Percentiles rank a stretch among this genome's conserved stretches.
Conservation (phyloP, 2,329 filamentous ascomycete species). For the Cladophialophora bantiana region DNA sequence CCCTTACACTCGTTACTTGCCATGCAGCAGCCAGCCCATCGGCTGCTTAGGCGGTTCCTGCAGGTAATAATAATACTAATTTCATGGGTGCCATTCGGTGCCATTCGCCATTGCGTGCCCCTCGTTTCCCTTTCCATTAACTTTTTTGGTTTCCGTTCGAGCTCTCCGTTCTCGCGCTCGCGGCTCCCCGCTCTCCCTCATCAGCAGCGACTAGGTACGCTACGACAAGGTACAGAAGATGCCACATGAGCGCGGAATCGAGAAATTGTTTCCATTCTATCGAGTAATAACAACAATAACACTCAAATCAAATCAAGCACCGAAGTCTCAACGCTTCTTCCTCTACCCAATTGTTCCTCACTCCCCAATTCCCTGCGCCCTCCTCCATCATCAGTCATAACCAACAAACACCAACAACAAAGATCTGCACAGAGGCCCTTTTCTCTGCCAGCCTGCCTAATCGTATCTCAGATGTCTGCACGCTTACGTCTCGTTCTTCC, state of each 20-base stretch:
- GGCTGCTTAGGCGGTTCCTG: slow-evolving; percentile 3
- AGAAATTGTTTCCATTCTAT: no score
- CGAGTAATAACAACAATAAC: no score
- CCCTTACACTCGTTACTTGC: neutral
- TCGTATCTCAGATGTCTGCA: slow-evolving; percentile 2
- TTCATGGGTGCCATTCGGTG: no score
- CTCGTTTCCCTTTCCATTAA: neutral
- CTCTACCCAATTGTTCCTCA: no score
- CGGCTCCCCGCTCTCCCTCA: neutral
- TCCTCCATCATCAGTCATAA: no score
- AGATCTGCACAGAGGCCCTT: neutral
- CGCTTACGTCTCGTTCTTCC: slow-evolving; percentile 14
- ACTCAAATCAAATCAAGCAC: no score
- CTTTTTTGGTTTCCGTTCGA: neutral
- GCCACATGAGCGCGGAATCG: no score
- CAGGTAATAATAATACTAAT: slow-evolving; percentile 1
- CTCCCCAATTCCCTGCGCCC: no score
- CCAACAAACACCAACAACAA: no score
- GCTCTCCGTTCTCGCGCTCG: neutral
- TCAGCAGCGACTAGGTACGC: neutral
- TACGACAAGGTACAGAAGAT: no score
- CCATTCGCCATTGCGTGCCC: neutral
- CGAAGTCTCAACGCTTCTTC: no score
- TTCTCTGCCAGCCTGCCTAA: neutral
- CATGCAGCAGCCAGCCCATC: neutral